Evolutionary conservation across 768 basidiomycete species (phyloP), one percentile per base, ranked within the genome.

Genomic region (Baorangia bicolor): DNA sequence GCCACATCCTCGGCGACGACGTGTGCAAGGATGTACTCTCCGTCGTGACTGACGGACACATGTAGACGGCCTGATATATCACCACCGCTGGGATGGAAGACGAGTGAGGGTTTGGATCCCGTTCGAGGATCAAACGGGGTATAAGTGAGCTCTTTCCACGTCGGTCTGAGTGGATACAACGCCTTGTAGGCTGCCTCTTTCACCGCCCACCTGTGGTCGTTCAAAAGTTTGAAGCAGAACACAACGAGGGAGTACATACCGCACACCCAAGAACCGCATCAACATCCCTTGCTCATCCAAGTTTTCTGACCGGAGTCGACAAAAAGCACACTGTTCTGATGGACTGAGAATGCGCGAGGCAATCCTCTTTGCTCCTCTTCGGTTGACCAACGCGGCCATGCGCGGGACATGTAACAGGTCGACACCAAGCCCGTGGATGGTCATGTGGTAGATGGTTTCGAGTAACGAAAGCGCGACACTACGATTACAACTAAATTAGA

Each of bases 111-210:
- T 45, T 75, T 73, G 49, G 81, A 69, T 14, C 55, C 60, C 30
- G 64, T 56, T 39, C 73, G 47, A 35, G 74, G 65, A 37, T 68
- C 71, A 43, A 71, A 70, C 14, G 70, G 56, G 48, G 55, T 65
- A 49, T 80, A 90, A 7, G 80, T 79, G 56, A 93, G 69, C 25
- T 92, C 83, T 64, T 90, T 89, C 92, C 92, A 94, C 8, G 81
- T 82, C 18, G 88, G 83, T 31, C 64, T 74, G 39, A 79, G 65
- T 0, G 91, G 91, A 66, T 83, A 91, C 55, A 92, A 65, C 0
- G 92, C 92, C 66, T 94, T 94, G 75, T 93, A 94, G 0, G 86
- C 84, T 0, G 92, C 89, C 70, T 94, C 92, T 62, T 94, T 94
- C 20, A 89, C 80, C 31, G 83, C 77, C 90, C 90, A 94, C 16